Conservation (phyloP, 495 filamentous ascomycete genomes). For the Aspergillus saccharolyticus region DNA sequence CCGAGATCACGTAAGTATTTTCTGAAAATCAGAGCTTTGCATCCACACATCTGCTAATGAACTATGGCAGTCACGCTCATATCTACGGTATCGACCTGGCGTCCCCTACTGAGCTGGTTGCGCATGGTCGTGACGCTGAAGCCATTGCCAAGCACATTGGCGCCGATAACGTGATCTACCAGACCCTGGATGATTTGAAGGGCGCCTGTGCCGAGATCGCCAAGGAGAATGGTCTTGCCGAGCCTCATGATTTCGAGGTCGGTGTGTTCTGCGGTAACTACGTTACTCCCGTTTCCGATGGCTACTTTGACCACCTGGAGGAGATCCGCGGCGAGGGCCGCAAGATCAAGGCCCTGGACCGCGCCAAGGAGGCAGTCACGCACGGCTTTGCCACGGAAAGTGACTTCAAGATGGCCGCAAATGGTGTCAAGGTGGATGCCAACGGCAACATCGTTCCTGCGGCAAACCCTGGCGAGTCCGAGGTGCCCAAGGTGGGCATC, state of each 20-base stretch:
- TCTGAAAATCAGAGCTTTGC: neutral
- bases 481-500: slow-evolving; percentile 36
- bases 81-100: slow-evolving; percentile 92
- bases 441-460: slow-evolving; percentile 56
- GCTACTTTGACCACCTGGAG: slow-evolving; percentile 86
- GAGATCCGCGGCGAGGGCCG: slow-evolving; percentile 64
- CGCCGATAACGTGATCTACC: slow-evolving; percentile 89
- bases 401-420: slow-evolving; percentile 58
- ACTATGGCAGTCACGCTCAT: slow-evolving; percentile 49
- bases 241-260: slow-evolving; percentile 73
- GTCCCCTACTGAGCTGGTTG: slow-evolving; percentile 75
- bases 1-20: slow-evolving; percentile 62
- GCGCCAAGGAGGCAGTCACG: slow-evolving; percentile 62
- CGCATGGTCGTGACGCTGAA: slow-evolving; percentile 63
- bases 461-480: slow-evolving; percentile 26
- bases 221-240: slow-evolving; percentile 47
- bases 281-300: slow-evolving; percentile 73
- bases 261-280: slow-evolving; percentile 95
- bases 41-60: slow-evolving; percentile 17
- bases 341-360: slow-evolving; percentile 66
- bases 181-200: slow-evolving; percentile 78
- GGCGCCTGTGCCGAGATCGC: slow-evolving; percentile 69
- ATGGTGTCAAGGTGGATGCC: slow-evolving; percentile 54
- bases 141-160: slow-evolving; percentile 77
- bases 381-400: slow-evolving; percentile 58